Percentiles rank a stretch among this genome's conserved stretches.
These are phyloP conservation scores for Cyclotella distinguenda DNA, from an alignment of 108 stramenopile genomes.

Conservation along the genomic window DNA sequence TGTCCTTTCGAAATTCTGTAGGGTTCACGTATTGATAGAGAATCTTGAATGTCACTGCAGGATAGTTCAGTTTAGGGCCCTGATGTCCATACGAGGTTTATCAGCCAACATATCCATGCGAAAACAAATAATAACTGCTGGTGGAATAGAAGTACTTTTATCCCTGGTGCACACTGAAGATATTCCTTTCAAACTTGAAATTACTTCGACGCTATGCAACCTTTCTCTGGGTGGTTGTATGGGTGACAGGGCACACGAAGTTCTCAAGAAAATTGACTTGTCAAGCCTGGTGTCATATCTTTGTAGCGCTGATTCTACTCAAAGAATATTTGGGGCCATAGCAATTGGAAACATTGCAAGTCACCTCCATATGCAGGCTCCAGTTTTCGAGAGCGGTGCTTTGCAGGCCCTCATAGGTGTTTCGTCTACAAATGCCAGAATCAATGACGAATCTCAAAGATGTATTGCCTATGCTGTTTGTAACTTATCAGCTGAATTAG, in stretches of 20 bases:
- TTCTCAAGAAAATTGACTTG: slow-evolving; percentile 66
- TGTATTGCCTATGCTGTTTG: slow-evolving; percentile 84
- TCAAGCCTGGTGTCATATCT: slow-evolving; percentile 68
- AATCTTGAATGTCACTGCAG: slow-evolving; percentile 30
- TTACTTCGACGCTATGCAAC: slow-evolving; percentile 79
- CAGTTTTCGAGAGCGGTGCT: slow-evolving; percentile 60
- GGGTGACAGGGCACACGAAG: slow-evolving; percentile 60
- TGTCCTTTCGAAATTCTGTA: slow-evolving; percentile 7
- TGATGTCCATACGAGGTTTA: slow-evolving; percentile 70
- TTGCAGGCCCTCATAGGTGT: slow-evolving; percentile 58
- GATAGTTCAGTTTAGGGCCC: slow-evolving; percentile 58
- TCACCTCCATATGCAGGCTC: slow-evolving; percentile 49
- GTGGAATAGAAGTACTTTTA: slow-evolving; percentile 61
- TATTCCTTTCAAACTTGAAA: slow-evolving; percentile 74
- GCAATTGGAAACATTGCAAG: slow-evolving; percentile 85
- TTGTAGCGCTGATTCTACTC: slow-evolving; percentile 75
- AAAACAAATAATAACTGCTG: slow-evolving; percentile 53
- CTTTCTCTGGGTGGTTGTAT: slow-evolving; percentile 76
- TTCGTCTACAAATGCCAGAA: slow-evolving; percentile 48
- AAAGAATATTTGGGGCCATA: slow-evolving; percentile 86
- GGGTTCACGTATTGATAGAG: slow-evolving; percentile 12
- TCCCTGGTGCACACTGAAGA: slow-evolving; percentile 66
- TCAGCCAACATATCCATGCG: slow-evolving; percentile 56
- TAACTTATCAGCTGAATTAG: slow-evolving; percentile 65
- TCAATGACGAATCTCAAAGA: slow-evolving; percentile 74